Evolutionary conservation across 2,329 filamentous ascomycete species (phyloP).

Genomic region (Tympanopsis confertula): DNA sequence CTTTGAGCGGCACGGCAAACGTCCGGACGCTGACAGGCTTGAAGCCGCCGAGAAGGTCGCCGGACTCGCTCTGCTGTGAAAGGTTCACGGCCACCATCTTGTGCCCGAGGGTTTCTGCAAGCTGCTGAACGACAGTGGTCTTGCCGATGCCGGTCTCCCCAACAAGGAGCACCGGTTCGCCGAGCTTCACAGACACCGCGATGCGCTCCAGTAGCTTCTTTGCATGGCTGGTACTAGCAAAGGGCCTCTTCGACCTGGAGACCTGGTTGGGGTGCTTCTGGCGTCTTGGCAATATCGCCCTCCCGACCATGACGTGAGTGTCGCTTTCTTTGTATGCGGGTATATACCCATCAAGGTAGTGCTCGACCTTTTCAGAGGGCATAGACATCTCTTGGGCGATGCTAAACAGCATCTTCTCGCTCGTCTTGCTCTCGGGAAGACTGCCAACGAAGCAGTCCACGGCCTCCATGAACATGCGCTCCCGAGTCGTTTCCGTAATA

Average conservation of each 20-base stretch:
- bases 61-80: constrained; percentile 93
- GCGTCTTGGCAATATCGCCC: constrained; percentile 39
- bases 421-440: constrained; percentile 53
- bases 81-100: constrained; percentile 88
- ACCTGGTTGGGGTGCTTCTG: constrained; percentile 34
- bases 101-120: constrained; percentile 73
- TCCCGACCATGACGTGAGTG: constrained; percentile 49
- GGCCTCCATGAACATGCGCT: constrained; percentile 87
- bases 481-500: constrained; percentile 58
- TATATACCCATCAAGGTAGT: constrained; percentile 64
- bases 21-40: constrained; percentile 89
- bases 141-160: constrained; percentile 98
- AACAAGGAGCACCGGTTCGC: constrained; percentile 88
- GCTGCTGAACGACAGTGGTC: constrained; percentile 87
- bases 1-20: constrained; percentile 77
- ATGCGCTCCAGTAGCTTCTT: constrained; percentile 80
- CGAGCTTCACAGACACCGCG: constrained; percentile 66
- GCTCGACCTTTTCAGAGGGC: constrained; percentile 67
- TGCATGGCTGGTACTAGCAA: constrained; percentile 81
- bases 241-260: constrained; percentile 49
- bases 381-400: constrained; percentile 84
- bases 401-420: constrained; percentile 46
- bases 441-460: constrained; percentile 85
- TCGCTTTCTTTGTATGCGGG: constrained; percentile 56
- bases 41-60: constrained; percentile 90